Base-by-base conservation (phyloP, 2,329 filamentous ascomycete species). In the Fusarium robinianum region DNA sequence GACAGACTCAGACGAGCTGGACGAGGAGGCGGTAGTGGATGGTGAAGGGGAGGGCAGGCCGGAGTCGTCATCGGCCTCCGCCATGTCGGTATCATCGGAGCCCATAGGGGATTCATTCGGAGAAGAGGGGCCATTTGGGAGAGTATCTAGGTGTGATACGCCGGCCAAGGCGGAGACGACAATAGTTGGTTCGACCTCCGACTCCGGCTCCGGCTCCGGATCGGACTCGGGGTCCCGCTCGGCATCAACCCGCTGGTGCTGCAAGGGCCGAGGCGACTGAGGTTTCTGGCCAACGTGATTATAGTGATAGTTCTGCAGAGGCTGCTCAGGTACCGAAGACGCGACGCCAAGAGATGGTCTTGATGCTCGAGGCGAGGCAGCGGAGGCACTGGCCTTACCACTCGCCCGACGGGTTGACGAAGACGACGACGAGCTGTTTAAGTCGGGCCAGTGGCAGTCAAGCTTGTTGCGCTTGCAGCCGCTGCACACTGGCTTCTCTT, bases 391-490 rank as follows among this genome's bases (percentile, higher is more conserved):
- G 24, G 31, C 38, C 15, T 34, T 42, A 34, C 34, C 51, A 30
- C n/a, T n/a, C n/a, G 43, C 16, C 18, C 36, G 50, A 16, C 46
- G 36, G 30, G 46, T 39, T 22, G 53, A 41, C n/a, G 32, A 36
- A 12, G 54, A 27, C 5, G 53, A 46, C 14, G 10, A 29, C 15
- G 39, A 43, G 12, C 45, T 42, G 17, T 62, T 40, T 6, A 48
- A 44, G 21, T 55, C 52, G n/a, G 59, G 64, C 77, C 77, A 80
- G 35, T 69, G 69, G 60, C 77, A 81, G 32, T 78, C 71, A 16
- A 80, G 66, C 45, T 75, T 75, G 34, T 79, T 68, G 26, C 76
- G 70, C 58, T 73, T 73, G 63, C 77, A 80, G 56, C 79, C 77
- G 36, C 67, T 72, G 58, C 78, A 80, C 12, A 72, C 61, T 6